phyloP scores from a whole-genome alignment of 164 flowering plant species.

The Cinnamomum micranthum region DNA sequence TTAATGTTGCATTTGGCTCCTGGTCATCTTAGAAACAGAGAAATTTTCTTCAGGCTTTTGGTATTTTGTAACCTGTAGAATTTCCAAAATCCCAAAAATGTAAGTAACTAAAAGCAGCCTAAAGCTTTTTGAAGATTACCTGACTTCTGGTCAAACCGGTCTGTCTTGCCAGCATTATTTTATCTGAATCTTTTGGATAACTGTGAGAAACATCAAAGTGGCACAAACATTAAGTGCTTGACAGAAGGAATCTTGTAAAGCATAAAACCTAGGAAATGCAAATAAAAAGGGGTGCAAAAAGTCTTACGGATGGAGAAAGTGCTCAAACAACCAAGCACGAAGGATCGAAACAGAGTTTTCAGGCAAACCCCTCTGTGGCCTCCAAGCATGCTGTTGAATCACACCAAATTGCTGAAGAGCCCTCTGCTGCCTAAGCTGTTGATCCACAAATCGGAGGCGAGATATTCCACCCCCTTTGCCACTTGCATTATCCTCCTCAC shows the following conservation, averaged over 20 bases:
- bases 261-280: not conserved
- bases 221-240: conserved; percentile 3
- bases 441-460: conserved; percentile 75
- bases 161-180: conserved; percentile 87
- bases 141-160: conserved; percentile 93
- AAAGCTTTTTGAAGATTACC: conserved; percentile 39
- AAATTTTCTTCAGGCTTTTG: not conserved
- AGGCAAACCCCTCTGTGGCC: conserved; percentile 94
- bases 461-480: conserved; percentile 45
- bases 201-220: conserved; percentile 29
- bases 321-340: conserved; percentile 96
- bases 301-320: conserved; percentile 87
- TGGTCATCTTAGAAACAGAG: not conserved
- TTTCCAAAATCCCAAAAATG: not conserved
- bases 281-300: not conserved
- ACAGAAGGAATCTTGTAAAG: not conserved
- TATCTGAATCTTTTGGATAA: conserved; percentile 87
- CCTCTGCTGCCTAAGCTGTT: conserved; percentile 73
- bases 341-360: conserved; percentile 87
- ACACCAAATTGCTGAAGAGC: conserved; percentile 79
- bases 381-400: conserved; percentile 75
- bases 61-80: not conserved
- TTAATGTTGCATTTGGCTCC: not conserved
- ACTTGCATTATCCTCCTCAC: conserved; percentile 53
- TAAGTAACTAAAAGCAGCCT: not conserved